phyloP scores from a whole-genome alignment of 176 grass and related monocot species.

The Oryza officinalis region DNA sequence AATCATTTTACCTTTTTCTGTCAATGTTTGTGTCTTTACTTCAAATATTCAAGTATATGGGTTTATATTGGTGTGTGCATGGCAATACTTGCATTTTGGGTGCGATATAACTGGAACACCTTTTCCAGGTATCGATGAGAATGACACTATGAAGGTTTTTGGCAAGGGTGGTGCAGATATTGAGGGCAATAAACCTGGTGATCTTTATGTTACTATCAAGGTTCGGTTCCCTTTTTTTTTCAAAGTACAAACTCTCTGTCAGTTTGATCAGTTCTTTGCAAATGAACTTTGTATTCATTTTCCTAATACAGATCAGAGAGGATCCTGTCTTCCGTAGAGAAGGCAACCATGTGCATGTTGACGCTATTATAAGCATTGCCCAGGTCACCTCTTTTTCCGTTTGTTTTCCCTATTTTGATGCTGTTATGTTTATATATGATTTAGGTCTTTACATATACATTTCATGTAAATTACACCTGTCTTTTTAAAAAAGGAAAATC shows the following conservation, averaged over 20 bases:
- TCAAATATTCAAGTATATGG: neutral
- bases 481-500: neutral
- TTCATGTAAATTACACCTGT: neutral
- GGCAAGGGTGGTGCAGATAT: constrained; percentile 80
- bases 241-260: neutral
- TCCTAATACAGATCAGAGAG: constrained; percentile 66
- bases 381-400: constrained; percentile 52
- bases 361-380: constrained; percentile 78
- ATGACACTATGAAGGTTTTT: constrained; percentile 73
- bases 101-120: neutral
- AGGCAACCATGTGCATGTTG: constrained; percentile 86
- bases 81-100: neutral
- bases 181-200: constrained; percentile 73
- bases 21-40: constrained; percentile 15
- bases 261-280: constrained; percentile 18
- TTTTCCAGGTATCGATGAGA: constrained; percentile 62
- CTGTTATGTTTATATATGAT: neutral
- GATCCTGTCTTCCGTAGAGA: constrained; percentile 93
- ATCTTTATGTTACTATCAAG: constrained; percentile 92
- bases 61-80: constrained; percentile 39
- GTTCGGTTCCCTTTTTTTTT: constrained; percentile 36
- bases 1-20: constrained; percentile 27
- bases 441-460: neutral
- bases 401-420: neutral
- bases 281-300: constrained; percentile 30